These are phyloP conservation scores for Ganoderma meredithae DNA, from an alignment of 1,284 basidiomycete species.

Conservation along the genomic window DNA sequence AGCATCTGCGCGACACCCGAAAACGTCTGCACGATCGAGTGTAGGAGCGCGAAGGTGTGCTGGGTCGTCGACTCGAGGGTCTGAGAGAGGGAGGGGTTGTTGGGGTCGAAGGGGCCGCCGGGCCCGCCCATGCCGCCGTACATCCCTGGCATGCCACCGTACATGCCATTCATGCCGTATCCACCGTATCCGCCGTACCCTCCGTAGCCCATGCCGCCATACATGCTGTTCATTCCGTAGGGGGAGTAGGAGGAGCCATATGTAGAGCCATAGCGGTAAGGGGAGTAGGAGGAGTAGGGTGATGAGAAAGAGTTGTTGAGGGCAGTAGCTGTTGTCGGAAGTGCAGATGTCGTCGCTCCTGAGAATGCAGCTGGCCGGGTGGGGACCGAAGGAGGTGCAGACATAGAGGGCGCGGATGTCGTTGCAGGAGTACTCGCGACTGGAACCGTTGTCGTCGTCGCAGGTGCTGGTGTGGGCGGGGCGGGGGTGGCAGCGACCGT, in stretches of 20 bases:
- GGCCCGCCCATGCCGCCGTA: slow-evolving; percentile 49
- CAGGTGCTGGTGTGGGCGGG: slow-evolving; percentile 33
- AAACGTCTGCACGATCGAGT: slow-evolving; percentile 96
- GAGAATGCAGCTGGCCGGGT: slow-evolving; percentile 51
- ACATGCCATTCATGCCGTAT: slow-evolving; percentile 49
- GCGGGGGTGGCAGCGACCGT: slow-evolving; percentile 44
- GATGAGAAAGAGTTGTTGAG: slow-evolving; percentile 40
- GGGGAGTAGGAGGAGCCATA: slow-evolving; percentile 45
- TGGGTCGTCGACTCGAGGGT: slow-evolving; percentile 91
- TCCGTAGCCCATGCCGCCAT: slow-evolving; percentile 46
- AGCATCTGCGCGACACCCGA: slow-evolving; percentile 97
- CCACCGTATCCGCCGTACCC: slow-evolving; percentile 50
- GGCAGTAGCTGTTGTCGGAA: slow-evolving; percentile 30
- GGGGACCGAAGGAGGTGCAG: slow-evolving; percentile 44
- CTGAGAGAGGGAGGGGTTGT: slow-evolving; percentile 78
- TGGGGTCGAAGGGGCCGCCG: slow-evolving; percentile 59
- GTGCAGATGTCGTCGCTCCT: slow-evolving; percentile 37
- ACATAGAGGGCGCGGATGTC: slow-evolving; percentile 33
- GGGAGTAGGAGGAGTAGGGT: slow-evolving; percentile 49
- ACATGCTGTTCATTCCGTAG: slow-evolving; percentile 52
- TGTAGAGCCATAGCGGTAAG: slow-evolving; percentile 54
- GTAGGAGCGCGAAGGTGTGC: slow-evolving; percentile 92
- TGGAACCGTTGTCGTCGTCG: slow-evolving; percentile 27
- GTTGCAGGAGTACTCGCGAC: slow-evolving; percentile 1
- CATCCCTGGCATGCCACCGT: slow-evolving; percentile 48